phyloP scores from a whole-genome alignment of 2,329 filamentous ascomycete species.

The Talaromyces rugulosus region DNA sequence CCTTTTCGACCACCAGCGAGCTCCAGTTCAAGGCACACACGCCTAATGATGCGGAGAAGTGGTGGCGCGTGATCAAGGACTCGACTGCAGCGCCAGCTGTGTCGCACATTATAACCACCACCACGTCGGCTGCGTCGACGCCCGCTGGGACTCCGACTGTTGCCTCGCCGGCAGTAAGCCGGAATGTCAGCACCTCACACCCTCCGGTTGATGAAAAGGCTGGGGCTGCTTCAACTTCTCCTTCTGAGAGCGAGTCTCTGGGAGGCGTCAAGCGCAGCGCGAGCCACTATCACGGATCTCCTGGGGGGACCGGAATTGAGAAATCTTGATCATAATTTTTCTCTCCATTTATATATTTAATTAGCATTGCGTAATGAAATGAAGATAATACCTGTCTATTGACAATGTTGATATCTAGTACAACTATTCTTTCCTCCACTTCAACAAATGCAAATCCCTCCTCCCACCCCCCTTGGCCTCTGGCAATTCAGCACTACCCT shows the following conservation, averaged over 20 bases:
- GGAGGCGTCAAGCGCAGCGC: conserved; percentile 19
- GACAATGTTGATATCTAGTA: not conserved
- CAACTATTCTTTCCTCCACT: conserved; percentile 4
- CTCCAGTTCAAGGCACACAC: conserved; percentile 85
- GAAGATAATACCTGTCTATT: not conserved
- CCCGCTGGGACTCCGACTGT: not conserved
- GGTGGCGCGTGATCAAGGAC: conserved; percentile 68
- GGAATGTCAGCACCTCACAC: conserved; percentile 9
- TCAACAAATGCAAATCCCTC: conserved; percentile 19
- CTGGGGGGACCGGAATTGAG: conserved; percentile 21
- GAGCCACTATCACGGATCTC: conserved; percentile 27
- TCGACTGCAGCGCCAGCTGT: conserved; percentile 12
- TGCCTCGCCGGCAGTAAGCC: conserved; percentile 4
- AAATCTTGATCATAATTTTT: not conserved
- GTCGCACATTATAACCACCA: conserved; percentile 6
- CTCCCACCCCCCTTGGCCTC: conserved; percentile 15
- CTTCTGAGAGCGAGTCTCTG: not conserved
- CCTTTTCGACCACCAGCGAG: conserved; percentile 75
- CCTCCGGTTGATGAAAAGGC: conserved; percentile 6
- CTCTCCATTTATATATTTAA: not conserved
- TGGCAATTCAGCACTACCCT: conserved; percentile 14
- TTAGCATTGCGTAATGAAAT: not conserved
- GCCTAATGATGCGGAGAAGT: conserved; percentile 73
- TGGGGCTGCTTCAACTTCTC: not conserved
- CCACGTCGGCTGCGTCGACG: not conserved